A percentile compares a stretch with the other conserved stretches of the same genome.
Conservation (phyloP, 495 filamentous ascomycete genomes). For the Lasiosphaeria miniovina region DNA sequence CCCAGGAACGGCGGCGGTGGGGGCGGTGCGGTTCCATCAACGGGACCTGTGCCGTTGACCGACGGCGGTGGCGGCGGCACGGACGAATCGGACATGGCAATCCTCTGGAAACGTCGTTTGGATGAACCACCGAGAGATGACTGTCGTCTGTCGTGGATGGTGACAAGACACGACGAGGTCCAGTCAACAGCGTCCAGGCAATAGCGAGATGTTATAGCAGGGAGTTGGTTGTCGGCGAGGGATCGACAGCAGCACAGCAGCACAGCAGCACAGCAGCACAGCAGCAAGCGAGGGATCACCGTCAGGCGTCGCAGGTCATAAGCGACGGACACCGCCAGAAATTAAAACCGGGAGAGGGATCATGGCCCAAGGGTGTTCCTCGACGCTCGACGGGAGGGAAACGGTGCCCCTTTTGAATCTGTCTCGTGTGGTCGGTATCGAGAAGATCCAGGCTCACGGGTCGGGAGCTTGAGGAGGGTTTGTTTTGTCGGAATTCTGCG, state of each 20-base stretch:
- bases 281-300: not conserved
- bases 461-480: too few relatives aligned
- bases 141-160: too few relatives aligned
- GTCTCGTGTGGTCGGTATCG: not conserved
- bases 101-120: not conserved
- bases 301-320: not conserved
- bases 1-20: not conserved
- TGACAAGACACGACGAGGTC: too few relatives aligned
- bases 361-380: not conserved
- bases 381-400: not conserved
- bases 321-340: not conserved
- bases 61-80: not conserved
- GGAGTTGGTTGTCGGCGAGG: too few relatives aligned
- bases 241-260: not conserved
- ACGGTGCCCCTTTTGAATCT: not conserved
- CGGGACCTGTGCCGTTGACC: not conserved
- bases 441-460: not conserved
- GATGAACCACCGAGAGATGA: not conserved
- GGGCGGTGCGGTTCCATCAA: not conserved
- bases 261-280: not conserved
- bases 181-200: too few relatives aligned
- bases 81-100: not conserved
- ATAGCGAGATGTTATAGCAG: too few relatives aligned
- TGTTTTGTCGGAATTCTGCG: too few relatives aligned
- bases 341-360: not conserved